A percentile compares a stretch with the other conserved stretches of the same genome.
phyloP scores from a whole-genome alignment of 352 stramenopile genomes.

The Phytophthora boehmeriae region DNA sequence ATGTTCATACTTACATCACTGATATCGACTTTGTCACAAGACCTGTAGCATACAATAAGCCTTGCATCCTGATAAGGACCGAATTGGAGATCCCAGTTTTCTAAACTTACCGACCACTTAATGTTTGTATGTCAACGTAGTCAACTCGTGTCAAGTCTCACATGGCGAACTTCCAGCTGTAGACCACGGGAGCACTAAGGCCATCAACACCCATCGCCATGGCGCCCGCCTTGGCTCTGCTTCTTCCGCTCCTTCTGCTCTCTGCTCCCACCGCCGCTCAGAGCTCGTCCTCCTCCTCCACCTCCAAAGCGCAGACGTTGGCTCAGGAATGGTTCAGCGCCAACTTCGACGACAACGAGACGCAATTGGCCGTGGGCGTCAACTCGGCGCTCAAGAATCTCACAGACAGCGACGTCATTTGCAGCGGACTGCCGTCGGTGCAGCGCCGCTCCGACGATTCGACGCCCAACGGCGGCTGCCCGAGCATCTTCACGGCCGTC shows the following conservation, averaged over 20 bases:
- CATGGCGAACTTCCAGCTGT: no score
- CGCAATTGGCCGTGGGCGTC: slow-evolving; percentile 34
- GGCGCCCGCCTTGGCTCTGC: background rate
- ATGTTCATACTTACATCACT: no score
- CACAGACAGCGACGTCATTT: slow-evolving; percentile 25
- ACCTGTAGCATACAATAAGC: no score
- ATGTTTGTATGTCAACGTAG: no score
- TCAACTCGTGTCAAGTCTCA: no score
- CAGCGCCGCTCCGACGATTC: slow-evolving; percentile 20
- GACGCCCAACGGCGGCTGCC: slow-evolving; percentile 34
- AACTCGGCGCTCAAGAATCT: slow-evolving; percentile 35
- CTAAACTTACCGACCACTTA: no score
- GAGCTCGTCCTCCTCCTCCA: slow-evolving; percentile 10
- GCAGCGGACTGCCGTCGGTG: slow-evolving; percentile 27
- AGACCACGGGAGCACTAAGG: no score
- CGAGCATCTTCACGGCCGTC: slow-evolving; percentile 28
- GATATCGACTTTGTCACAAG: no score
- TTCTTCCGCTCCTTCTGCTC: background rate
- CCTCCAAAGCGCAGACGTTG: slow-evolving; percentile 22
- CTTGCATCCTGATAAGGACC: no score
- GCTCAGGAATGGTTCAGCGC: slow-evolving; percentile 33
- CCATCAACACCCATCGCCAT: no score
- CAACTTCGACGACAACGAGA: slow-evolving; percentile 40
- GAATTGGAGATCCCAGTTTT: no score
- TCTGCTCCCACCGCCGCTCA: slow-evolving; percentile 1